A percentile compares a stretch with the other conserved stretches of the same genome.
These are phyloP conservation scores for Monosporascus sp. DNA, from an alignment of 2,329 filamentous ascomycete genomes.

Conservation along the genomic window DNA sequence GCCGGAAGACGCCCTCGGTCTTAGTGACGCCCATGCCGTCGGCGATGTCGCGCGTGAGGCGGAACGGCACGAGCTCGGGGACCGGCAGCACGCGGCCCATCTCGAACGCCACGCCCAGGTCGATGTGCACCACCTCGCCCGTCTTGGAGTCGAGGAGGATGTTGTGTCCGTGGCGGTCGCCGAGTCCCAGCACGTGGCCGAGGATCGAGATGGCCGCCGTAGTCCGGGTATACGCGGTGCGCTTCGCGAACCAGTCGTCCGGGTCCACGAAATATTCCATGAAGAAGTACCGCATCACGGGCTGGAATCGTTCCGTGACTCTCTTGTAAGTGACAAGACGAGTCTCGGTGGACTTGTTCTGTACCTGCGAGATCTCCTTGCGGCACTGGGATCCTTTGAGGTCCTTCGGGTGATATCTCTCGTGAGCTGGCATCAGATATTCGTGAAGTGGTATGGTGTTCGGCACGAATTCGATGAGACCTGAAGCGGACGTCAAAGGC, in stretches of 20 bases:
- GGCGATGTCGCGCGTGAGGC: slow-evolving; percentile 87
- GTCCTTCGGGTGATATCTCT: slow-evolving; percentile 79
- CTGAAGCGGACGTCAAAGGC: slow-evolving; percentile 76
- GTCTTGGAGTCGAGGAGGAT: slow-evolving; percentile 87
- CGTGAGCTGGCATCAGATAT: slow-evolving; percentile 86
- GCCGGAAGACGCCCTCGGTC: slow-evolving; percentile 91
- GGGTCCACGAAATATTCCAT: slow-evolving; percentile 91
- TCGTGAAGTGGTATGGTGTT: slow-evolving; percentile 91
- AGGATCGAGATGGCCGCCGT: slow-evolving; percentile 95
- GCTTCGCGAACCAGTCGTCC: slow-evolving; percentile 89
- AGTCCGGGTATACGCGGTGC: slow-evolving; percentile 86
- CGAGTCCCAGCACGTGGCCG: slow-evolving; percentile 86
- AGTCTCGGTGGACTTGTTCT: slow-evolving; percentile 63
- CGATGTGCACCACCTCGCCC: slow-evolving; percentile 94
- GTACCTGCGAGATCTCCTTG: slow-evolving; percentile 71
- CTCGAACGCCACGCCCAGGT: slow-evolving; percentile 95
- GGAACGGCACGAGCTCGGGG: slow-evolving; percentile 93
- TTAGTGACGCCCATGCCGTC: slow-evolving; percentile 96
- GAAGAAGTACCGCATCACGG: slow-evolving; percentile 95
- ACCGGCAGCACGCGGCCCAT: slow-evolving; percentile 92
- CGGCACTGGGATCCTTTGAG: slow-evolving; percentile 71
- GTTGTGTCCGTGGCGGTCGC: slow-evolving; percentile 94
- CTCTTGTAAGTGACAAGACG: slow-evolving; percentile 72
- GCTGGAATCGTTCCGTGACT: slow-evolving; percentile 77
- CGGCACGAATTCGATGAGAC: slow-evolving; percentile 94